These are phyloP conservation scores for Clavaria fumosa DNA, from an alignment of 768 basidiomycete genomes.

Conservation along the genomic window DNA sequence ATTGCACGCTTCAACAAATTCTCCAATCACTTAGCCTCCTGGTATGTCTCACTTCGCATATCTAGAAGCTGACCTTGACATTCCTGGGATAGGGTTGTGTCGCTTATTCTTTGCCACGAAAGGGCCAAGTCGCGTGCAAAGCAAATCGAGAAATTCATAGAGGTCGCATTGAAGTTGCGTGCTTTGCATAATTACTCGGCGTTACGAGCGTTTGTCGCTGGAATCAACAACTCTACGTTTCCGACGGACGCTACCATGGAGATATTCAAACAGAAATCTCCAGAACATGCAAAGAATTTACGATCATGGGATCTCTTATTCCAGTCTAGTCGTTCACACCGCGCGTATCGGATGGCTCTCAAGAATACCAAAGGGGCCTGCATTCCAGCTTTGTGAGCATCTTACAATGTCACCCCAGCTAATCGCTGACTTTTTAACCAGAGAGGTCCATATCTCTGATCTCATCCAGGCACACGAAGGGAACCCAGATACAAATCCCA, in stretches of 20 bases:
- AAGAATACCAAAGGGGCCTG: conserved; percentile 73
- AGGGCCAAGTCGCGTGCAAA: conserved; percentile 57
- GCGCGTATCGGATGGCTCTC: conserved; percentile 82
- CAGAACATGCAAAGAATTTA: conserved; percentile 62
- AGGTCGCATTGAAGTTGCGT: conserved; percentile 68
- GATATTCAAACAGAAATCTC: conserved; percentile 45
- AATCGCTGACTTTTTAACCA: conserved; percentile 17
- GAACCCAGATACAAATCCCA: conserved; percentile 54
- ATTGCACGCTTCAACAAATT: conserved; percentile 60
- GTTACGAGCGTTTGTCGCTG: conserved; percentile 84
- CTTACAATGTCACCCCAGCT: conserved; percentile 9
- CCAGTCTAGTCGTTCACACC: conserved; percentile 66
- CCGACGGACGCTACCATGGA: conserved; percentile 68
- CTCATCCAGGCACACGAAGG: conserved; percentile 78
- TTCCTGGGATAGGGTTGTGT: conserved; percentile 56
- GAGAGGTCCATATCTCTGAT: conserved; percentile 86
- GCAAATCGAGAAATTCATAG: conserved; percentile 81
- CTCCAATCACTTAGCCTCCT: conserved; percentile 74
- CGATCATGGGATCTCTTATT: conserved; percentile 77
- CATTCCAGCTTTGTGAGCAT: conserved; percentile 67
- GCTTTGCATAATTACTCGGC: conserved; percentile 86
- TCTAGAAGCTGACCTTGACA: conserved; percentile 1
- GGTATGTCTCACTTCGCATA: conserved; percentile 29
- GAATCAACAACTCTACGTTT: conserved; percentile 73
- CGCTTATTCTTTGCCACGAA: conserved; percentile 80